phyloP scores from a whole-genome alignment of 2,329 filamentous ascomycete species.

The Talaromyces verruculosus region DNA sequence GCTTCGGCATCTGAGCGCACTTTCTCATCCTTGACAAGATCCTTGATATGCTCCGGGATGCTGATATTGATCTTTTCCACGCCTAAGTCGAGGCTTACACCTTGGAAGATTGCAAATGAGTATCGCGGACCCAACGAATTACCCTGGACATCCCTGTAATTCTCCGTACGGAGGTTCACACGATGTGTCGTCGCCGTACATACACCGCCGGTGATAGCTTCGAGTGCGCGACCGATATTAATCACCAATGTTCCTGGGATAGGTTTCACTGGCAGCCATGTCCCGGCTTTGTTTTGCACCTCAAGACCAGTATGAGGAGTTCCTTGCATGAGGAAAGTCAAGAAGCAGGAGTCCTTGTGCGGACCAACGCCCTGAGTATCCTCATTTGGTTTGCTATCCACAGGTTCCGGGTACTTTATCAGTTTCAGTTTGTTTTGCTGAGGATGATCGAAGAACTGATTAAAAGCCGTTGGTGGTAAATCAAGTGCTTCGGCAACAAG shows the following conservation, averaged over 20 bases:
- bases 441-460: constrained; percentile 36
- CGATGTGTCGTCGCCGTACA: constrained; percentile 41
- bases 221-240: constrained; percentile 47
- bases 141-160: constrained; percentile 30
- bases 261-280: constrained; percentile 49
- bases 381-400: constrained; percentile 24
- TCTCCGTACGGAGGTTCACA: constrained; percentile 31
- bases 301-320: constrained; percentile 47
- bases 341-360: constrained; percentile 53
- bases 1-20: constrained; percentile 39
- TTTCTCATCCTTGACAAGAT: constrained; percentile 33
- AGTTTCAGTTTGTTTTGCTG: constrained; percentile 40
- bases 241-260: constrained; percentile 50
- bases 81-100: constrained; percentile 36
- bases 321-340: constrained; percentile 52
- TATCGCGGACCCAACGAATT: constrained; percentile 34
- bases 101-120: constrained; percentile 40
- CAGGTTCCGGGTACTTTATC: constrained; percentile 42
- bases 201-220: constrained; percentile 38
- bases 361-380: constrained; percentile 45
- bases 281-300: constrained; percentile 49
- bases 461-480: constrained; percentile 31
- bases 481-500: constrained; percentile 38
- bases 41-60: constrained; percentile 34
- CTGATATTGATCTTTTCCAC: constrained; percentile 32